Evolutionary conservation across 306 rosid species (phyloP), one percentile per base, ranked within the genome.

Genomic region (Quercus engelmannii): DNA sequence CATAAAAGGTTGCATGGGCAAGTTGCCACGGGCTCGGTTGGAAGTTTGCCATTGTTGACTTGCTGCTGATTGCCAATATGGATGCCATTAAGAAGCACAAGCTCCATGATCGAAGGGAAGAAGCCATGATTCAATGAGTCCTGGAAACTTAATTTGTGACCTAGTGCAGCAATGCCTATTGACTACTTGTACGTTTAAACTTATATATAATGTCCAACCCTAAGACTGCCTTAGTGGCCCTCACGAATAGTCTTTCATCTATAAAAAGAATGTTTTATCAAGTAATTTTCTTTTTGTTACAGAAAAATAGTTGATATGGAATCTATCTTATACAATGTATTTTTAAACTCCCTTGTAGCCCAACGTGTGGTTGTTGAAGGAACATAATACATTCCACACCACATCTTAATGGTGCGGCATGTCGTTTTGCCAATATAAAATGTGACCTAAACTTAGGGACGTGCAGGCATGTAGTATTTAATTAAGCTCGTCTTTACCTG

Each of bases 1-100:
- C 99, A 28, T 95, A 95, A 79, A 95, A 95, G 0, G 99, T 95
- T 61, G 99, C 97, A 51, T 89, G 89, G 51, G 97, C 97, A n/a
- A 74, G 82, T 19, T 82, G 28, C 97, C 99, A 94, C 7, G 58
- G 80, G 57, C 94, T 95, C 5, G 98, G 93, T 49, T 41, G 80
- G 88, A 90, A 95, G 55, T 26, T n/a, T 14, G 72, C 72, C 8
- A 13, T 30, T 15, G 79, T 62, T 43, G 80, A 55, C 52, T 64
- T 77, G 73, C 38, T 64, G 46, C 83, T 70, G 80, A 85, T 54
- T 55, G 80, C 75, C 52, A 89, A 71, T 46, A 81, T 52, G 62
- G 55, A 76, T 49, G 87, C 61, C 43, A 78, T 17, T 8, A 90
- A 56, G 54, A 89, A 59, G 63, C 79, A 69, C 10, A 83, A 74